Conservation (phyloP, 352 stramenopile species). For the Elongisporangium undulatum region DNA sequence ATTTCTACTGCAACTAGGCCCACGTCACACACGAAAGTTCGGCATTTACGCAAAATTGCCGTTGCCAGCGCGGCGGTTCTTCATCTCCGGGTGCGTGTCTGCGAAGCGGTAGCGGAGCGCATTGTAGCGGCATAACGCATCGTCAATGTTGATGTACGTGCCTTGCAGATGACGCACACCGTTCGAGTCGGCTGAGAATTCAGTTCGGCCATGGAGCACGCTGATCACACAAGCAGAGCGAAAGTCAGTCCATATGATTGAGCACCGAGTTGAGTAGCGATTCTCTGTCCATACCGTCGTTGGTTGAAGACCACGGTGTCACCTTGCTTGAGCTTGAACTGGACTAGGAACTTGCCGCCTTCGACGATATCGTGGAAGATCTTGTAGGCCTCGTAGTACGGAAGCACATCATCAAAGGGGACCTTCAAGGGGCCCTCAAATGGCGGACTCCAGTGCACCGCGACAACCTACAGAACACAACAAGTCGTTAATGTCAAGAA, state of each 20-base stretch:
- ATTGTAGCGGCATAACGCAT: slow-evolving; percentile 82
- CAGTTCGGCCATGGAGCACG: slow-evolving; percentile 73
- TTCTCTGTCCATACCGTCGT: slow-evolving; percentile 28
- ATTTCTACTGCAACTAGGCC: background rate
- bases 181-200: slow-evolving; percentile 64
- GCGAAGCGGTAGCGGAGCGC: slow-evolving; percentile 58
- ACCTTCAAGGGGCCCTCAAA: slow-evolving; percentile 92
- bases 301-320: slow-evolving; percentile 88
- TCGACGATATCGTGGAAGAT: slow-evolving; percentile 80
- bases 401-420: slow-evolving; percentile 59
- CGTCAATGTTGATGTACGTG: slow-evolving; percentile 87
- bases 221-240: slow-evolving; percentile 8
- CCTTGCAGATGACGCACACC: slow-evolving; percentile 79
- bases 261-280: background rate
- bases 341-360: slow-evolving; percentile 54
- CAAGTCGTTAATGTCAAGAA: background rate
- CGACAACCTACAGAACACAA: slow-evolving; percentile 65
- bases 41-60: slow-evolving; percentile 62
- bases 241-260: background rate
- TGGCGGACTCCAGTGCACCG: slow-evolving; percentile 91
- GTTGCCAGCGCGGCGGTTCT: slow-evolving; percentile 69
- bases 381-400: slow-evolving; percentile 84
- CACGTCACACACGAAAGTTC: background rate
- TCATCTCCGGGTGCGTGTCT: slow-evolving; percentile 24
- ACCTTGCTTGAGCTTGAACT: slow-evolving; percentile 76